These are phyloP conservation scores for Rhizopogon salebrosus DNA, from an alignment of 768 basidiomycete species.

Conservation along the genomic window DNA sequence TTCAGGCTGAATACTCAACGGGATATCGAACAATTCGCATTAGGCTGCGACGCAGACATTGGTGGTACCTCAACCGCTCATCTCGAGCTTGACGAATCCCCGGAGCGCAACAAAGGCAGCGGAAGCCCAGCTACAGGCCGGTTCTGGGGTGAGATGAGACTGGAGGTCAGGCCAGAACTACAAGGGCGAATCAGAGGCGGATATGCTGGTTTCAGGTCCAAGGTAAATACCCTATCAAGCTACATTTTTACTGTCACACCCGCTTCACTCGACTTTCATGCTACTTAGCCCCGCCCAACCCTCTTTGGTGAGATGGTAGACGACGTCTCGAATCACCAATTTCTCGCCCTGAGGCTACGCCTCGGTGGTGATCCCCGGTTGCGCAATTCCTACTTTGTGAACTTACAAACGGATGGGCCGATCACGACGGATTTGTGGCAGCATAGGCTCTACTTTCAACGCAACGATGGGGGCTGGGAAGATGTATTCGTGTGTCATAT, in stretches of 20 bases:
- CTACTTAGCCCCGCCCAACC: slow-evolving; percentile 69
- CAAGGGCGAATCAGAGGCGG: slow-evolving; percentile 72
- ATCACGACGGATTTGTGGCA: slow-evolving; percentile 90
- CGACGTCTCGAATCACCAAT: slow-evolving; percentile 78
- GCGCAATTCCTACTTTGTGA: slow-evolving; percentile 85
- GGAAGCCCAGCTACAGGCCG: slow-evolving; percentile 51
- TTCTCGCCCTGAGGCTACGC: slow-evolving; percentile 75
- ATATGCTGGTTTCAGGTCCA: slow-evolving; percentile 88
- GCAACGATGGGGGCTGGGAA: slow-evolving; percentile 68
- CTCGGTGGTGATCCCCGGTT: slow-evolving; percentile 73
- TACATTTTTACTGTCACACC: background rate
- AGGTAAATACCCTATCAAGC: slow-evolving; percentile 37
- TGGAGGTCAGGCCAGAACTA: slow-evolving; percentile 62
- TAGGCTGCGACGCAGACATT: slow-evolving; percentile 85
- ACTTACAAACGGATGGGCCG: slow-evolving; percentile 84
- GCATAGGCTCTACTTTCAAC: slow-evolving; percentile 79
- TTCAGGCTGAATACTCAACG: slow-evolving; percentile 57
- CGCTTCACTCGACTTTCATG: background rate
- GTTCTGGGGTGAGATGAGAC: slow-evolving; percentile 79
- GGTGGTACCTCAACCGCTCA: slow-evolving; percentile 79
- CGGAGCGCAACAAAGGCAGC: slow-evolving; percentile 38
- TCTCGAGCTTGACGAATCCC: slow-evolving; percentile 60
- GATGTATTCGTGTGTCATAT: slow-evolving; percentile 62
- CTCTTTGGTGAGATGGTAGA: slow-evolving; percentile 84
- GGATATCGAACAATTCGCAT: slow-evolving; percentile 60